These are phyloP conservation scores for Naegleria fowleri DNA, from an alignment of 208 protist species.

Conservation along the genomic window DNA sequence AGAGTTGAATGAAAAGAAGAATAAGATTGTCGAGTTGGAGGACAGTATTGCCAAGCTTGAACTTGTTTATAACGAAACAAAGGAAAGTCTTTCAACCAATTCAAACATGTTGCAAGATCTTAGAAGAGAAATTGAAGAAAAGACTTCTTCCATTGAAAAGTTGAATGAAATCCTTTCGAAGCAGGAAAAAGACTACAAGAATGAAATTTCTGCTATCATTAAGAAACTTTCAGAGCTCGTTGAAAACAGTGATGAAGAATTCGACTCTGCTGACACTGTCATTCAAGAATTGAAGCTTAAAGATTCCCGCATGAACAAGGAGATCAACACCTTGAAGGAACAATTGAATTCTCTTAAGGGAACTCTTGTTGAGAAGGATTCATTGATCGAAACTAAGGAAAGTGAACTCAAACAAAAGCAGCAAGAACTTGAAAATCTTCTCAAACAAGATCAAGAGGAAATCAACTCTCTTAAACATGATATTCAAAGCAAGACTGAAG, in stretches of 20 bases:
- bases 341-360: background rate
- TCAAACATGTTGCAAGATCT: background rate
- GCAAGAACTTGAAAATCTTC: background rate
- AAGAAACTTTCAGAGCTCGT: background rate
- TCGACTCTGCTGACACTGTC: background rate
- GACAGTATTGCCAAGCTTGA: background rate
- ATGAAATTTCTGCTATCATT: background rate
- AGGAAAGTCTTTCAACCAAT: background rate
- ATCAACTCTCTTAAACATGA: background rate
- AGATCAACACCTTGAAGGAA: background rate
- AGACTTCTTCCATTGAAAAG: background rate
- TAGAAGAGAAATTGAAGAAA: background rate
- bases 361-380: background rate
- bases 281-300: background rate
- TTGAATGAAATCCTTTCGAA: background rate
- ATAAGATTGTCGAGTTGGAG: background rate
- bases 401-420: background rate
- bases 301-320: background rate
- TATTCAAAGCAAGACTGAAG: background rate
- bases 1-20: background rate
- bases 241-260: background rate
- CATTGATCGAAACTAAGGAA: background rate
- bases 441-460: background rate
- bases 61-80: background rate
- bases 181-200: background rate